These are phyloP conservation scores for Pontederia crassipes DNA, from an alignment of 176 grass and related monocot species.

Conservation along the genomic window DNA sequence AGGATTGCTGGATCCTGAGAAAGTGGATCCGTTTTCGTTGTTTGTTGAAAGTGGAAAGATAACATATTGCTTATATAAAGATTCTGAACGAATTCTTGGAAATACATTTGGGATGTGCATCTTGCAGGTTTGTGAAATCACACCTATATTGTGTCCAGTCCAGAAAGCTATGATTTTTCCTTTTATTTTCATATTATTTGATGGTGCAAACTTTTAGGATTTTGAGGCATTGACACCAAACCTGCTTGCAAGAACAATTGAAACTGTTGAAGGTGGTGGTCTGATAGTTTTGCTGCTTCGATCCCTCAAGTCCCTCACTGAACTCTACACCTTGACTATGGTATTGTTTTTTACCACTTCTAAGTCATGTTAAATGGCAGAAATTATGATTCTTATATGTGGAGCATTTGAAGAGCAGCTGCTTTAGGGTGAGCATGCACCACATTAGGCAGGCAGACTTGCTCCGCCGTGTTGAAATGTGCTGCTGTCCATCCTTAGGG, in stretches of 20 bases:
- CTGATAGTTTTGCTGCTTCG: constrained; percentile 73
- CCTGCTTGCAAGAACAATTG: constrained; percentile 78
- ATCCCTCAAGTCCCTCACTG: constrained; percentile 78
- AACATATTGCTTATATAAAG: constrained; percentile 76
- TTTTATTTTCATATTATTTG: background rate
- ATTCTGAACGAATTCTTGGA: constrained; percentile 81
- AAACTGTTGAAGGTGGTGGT: constrained; percentile 83
- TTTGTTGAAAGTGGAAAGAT: constrained; percentile 74
- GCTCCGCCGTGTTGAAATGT: too few relatives aligned
- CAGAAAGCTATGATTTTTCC: background rate
- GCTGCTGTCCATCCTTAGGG: too few relatives aligned
- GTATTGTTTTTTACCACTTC: constrained; percentile 31
- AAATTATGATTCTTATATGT: background rate
- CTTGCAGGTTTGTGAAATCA: constrained; percentile 42
- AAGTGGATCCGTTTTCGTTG: constrained; percentile 82
- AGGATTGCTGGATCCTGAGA: constrained; percentile 84
- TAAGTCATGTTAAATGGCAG: background rate
- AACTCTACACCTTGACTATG: constrained; percentile 94
- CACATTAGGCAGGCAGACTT: too few relatives aligned
- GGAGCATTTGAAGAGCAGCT: background rate
- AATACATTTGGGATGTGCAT: constrained; percentile 99
- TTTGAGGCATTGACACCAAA: constrained; percentile 88
- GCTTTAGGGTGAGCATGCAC: background rate
- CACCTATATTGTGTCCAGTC: background rate
- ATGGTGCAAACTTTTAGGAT: constrained; percentile 32